Evolutionary conservation across 2,329 filamentous ascomycete genomes (phyloP), one percentile per base, ranked within the genome.

Genomic region (Cylindrodendrum hubeiense): DNA sequence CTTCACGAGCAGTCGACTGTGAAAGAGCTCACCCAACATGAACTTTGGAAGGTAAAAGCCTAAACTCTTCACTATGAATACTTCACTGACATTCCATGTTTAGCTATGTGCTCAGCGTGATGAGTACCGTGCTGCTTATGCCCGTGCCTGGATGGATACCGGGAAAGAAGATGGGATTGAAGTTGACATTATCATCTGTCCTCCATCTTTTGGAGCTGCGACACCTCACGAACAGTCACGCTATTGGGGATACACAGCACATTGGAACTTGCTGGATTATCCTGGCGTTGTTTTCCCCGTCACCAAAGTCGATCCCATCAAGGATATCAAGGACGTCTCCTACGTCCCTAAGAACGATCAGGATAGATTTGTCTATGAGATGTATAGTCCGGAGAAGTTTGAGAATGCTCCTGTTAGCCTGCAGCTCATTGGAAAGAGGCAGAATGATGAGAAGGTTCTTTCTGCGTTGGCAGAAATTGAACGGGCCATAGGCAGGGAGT

Each of bases 261-360:
- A 89, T 66, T 93, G 90, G 89, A 93, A 93, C 73, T 71, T 92
- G 44, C 83, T 93, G 2, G 90, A 93, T 75, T 91, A 91, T 75
- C 88, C 90, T 0, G 85, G 83, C 10, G 76, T 86, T 2, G 83
- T 89, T 0, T 91, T 93, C 72, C 90, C 90, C 0, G 87, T 86
- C 1, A 77, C 76, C 5, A 74, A 65, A 2, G 76, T 77, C 3
- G 71, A 76, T 26, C 70, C 73, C 0, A 15, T 50, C 9, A 73
- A 71, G 46, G 76, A 78, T n/a, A 26, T 41, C 13, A 73, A 72
- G 53, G 67, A 77, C 10, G 6, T 50, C 2, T 13, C 30, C 2
- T 77, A 78, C 22, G 61, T 70, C 9, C 75, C 75, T 1, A 73
- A 74, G 59, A 78, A 76, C 13, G 69, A 65, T 0, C 50, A 76